Evolutionary conservation across 345 rosid genomes (phyloP), one percentile per base, ranked within the genome.

Genomic region (Populus deltoides): DNA sequence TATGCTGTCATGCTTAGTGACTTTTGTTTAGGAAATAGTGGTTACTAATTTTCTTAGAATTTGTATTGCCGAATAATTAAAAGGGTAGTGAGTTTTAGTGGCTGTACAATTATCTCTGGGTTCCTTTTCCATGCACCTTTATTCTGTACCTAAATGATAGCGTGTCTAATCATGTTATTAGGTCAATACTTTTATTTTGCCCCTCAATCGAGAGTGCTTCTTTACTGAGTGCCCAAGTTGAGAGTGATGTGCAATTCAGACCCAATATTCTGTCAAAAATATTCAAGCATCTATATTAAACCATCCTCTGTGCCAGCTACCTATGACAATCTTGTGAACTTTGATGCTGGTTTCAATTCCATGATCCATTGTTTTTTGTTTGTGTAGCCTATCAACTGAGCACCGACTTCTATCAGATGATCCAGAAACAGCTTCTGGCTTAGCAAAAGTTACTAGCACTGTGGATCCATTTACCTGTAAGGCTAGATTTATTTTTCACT

Each of bases 361-460:
- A 39, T 31, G 35, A 53, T 65, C 38, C 18, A 29, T 61, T 36
- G 5, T 69, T 66, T 29, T 63, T 74, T 33, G 68, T 66, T 84
- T 71, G 76, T 82, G 84, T 83, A 90, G 90, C 83, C 67, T 71
- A 79, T 76, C 84, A 66, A 80, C 77, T 80, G 82, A 75, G 61
- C 63, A 27, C 66, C 67, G 70, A 33, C 82, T 57, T 1, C 69
- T 18, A 43, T 75, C 83, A 36, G 83, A 87, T 68, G 81, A 75
- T 75, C 72, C 66, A 65, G 83, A 80, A 39, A 66, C 72, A 45
- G 86, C 81, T 63, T 80, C 78, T 74, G 83, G 79, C 78, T 45
- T 76, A 24, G 77, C 77, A 66, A 82, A 82, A 78, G 74, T 73
- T 68, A 74, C 51, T 77, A 66, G 78, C 65, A 35, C 78, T 47